Conservation (phyloP, 768 basidiomycete species). For the Pleurotus salmoneostramineus region DNA sequence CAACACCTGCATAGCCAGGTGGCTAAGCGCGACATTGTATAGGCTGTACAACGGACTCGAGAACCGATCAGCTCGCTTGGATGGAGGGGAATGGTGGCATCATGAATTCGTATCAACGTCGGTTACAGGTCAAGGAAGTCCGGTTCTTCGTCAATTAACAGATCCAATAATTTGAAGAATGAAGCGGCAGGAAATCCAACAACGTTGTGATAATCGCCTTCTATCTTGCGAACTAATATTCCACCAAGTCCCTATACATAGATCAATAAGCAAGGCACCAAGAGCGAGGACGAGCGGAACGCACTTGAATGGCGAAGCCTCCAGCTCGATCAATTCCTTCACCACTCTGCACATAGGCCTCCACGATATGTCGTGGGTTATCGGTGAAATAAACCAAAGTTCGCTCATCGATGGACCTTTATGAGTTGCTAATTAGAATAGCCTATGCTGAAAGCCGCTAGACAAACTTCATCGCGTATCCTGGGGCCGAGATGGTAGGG, state of each 20-base stretch:
- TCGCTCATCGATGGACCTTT: conserved; percentile 79
- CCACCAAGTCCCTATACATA: conserved; percentile 72
- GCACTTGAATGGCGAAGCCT: conserved; percentile 90
- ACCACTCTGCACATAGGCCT: conserved; percentile 81
- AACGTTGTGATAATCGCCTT: conserved; percentile 88
- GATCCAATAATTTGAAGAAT: conserved; percentile 71
- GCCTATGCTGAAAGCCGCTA: background rate
- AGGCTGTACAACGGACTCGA: too few relatives aligned
- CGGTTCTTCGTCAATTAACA: conserved; percentile 69
- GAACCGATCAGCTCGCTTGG: too few relatives aligned
- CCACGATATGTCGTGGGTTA: conserved; percentile 49
- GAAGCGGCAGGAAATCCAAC: conserved; percentile 91
- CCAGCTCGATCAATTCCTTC: conserved; percentile 90
- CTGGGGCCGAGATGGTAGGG: conserved; percentile 71
- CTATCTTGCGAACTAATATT: conserved; percentile 76
- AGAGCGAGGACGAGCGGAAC: conserved; percentile 10
- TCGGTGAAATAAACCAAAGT: conserved; percentile 76
- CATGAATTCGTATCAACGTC: background rate
- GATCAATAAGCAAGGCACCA: background rate
- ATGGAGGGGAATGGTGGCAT: background rate
- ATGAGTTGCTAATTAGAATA: background rate
- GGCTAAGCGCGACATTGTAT: too few relatives aligned
- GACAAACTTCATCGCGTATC: conserved; percentile 63
- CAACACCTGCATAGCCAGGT: too few relatives aligned
- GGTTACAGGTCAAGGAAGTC: conserved; percentile 58